phyloP scores from a whole-genome alignment of 202 grass and related monocot species.

The Bolboschoenoplectus hybrid region DNA sequence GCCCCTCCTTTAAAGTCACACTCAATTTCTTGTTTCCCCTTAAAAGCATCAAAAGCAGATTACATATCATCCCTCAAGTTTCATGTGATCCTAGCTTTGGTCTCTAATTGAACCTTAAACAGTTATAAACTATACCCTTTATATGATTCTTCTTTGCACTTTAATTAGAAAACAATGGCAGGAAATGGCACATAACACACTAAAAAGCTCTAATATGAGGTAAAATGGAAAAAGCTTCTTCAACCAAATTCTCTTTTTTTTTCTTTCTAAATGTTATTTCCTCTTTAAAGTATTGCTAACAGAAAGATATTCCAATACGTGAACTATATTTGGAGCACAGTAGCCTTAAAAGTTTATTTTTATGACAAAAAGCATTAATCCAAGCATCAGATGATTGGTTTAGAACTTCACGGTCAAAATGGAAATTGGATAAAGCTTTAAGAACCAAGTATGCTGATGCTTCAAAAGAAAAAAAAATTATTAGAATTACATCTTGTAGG shows the following conservation, averaged over 20 bases:
- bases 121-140: neutral
- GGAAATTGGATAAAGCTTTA: neutral
- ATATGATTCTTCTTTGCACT: neutral
- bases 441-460: neutral
- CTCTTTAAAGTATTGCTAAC: neutral
- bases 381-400: neutral
- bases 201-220: neutral
- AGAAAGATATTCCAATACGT: neutral
- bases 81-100: neutral
- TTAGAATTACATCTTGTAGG: slow-evolving; percentile 55
- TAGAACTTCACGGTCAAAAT: neutral
- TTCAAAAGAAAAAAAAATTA: slow-evolving; percentile 7
- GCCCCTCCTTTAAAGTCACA: slow-evolving; percentile 93
- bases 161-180: neutral
- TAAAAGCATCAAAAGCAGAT: slow-evolving; percentile 40
- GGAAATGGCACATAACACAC: neutral
- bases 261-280: neutral
- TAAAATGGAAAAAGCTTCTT: neutral
- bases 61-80: neutral
- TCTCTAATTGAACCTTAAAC: neutral
- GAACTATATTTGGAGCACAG: slow-evolving; percentile 17
- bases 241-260: neutral
- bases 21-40: slow-evolving; percentile 49
- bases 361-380: neutral
- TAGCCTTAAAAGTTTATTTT: slow-evolving; percentile 11